These are phyloP conservation scores for Gardenia jasminoides DNA, from an alignment of 257 asterid genomes.

Conservation along the genomic window DNA sequence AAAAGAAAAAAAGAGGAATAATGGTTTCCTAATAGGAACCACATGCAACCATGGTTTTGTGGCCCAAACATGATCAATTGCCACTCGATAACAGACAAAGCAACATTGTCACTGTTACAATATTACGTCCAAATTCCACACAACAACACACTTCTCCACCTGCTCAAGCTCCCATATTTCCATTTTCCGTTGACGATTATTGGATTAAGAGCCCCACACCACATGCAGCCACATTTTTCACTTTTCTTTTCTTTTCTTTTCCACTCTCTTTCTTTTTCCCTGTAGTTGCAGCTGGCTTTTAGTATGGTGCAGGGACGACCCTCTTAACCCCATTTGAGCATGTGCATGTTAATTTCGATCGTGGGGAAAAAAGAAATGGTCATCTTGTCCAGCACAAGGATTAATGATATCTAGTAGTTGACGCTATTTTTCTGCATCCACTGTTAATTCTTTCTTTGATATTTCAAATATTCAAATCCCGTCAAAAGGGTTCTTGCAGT, in stretches of 20 bases:
- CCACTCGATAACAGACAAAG: conserved; percentile 8
- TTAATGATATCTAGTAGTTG: not conserved
- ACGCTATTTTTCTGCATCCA: no score
- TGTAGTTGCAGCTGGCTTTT: not conserved
- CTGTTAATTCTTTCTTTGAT: no score
- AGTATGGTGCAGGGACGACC: not conserved
- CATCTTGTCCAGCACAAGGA: no score
- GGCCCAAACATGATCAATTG: conserved; percentile 1
- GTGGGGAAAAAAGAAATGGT: not conserved
- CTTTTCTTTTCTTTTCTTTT: not conserved
- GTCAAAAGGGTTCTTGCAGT: no score
- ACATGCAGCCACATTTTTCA: not conserved
- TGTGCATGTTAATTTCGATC: not conserved
- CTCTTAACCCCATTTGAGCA: not conserved
- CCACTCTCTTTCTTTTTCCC: not conserved
- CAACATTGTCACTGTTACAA: conserved; percentile 5
- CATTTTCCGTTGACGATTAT: not conserved
- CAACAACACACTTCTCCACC: not conserved
- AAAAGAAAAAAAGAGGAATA: no score
- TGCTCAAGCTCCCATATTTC: conserved; percentile 3
- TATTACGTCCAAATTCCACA: not conserved
- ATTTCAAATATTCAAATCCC: no score
- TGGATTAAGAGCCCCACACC: not conserved
- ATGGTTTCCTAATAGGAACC: not conserved
- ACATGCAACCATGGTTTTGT: not conserved